Evolutionary conservation across 116 monocot species (phyloP).

Genomic region (Posidonia oceanica): DNA sequence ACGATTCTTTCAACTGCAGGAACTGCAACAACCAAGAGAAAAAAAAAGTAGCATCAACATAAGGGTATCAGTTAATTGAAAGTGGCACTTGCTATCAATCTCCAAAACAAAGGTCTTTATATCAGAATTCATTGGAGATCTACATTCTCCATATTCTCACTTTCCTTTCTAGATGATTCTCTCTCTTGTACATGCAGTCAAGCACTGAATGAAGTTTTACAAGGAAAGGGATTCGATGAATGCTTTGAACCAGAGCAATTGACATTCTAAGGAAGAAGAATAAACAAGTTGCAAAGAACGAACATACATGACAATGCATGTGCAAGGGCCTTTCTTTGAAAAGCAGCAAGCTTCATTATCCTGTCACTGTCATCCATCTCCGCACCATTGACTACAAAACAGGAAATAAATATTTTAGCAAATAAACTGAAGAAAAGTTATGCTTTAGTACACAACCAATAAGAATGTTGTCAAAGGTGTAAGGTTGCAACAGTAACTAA

Average conservation of each 20-base stretch:
- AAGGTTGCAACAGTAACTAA: too few relatives aligned
- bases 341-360: constrained; percentile 62
- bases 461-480: too few relatives aligned
- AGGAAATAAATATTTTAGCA: not conserved
- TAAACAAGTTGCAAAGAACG: not conserved
- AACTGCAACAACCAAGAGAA: constrained; percentile 27
- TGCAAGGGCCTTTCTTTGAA: constrained; percentile 76
- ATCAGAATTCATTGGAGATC: too few relatives aligned
- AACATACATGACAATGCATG: constrained; percentile 88
- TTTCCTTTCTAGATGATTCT: too few relatives aligned
- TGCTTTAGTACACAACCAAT: too few relatives aligned
- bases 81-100: not conserved
- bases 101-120: not conserved
- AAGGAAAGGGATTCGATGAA: not conserved
- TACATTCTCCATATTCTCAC: too few relatives aligned
- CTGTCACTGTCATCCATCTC: constrained; percentile 27
- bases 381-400: constrained; percentile 21
- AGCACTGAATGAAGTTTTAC: not conserved
- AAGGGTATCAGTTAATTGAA: not conserved
- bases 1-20: constrained; percentile 70
- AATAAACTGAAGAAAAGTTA: too few relatives aligned
- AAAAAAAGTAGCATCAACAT: not conserved
- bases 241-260: not conserved
- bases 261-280: not conserved
- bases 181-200: not conserved